Evolutionary conservation across 306 rosid species (phyloP).

Genomic region (Quercus alba): DNA sequence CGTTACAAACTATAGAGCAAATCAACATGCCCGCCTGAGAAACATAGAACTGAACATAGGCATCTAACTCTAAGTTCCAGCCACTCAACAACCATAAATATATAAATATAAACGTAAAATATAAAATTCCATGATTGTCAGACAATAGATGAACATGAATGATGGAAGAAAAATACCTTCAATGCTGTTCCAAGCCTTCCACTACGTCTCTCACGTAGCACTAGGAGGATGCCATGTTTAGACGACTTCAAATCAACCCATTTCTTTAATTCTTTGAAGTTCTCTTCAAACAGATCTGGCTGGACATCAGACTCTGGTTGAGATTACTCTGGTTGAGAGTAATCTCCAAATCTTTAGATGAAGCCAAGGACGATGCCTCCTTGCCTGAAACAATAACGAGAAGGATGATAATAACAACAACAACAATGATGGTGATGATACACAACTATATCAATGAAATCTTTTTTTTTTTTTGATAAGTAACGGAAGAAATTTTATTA

Average conservation of each 20-base stretch:
- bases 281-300: conserved; percentile 68
- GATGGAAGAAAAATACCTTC: conserved; percentile 42
- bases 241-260: conserved; percentile 84
- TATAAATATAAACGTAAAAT: too few relatives aligned
- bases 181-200: conserved; percentile 77
- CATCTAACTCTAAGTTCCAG: neutral
- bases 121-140: neutral
- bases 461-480: too few relatives aligned
- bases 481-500: too few relatives aligned
- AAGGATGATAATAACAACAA: neutral
- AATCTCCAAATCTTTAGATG: conserved; percentile 34
- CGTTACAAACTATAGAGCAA: neutral
- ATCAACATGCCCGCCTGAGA: neutral
- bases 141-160: neutral
- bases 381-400: conserved; percentile 48
- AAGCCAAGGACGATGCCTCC: conserved; percentile 24
- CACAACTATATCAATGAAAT: neutral
- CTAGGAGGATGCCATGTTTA: conserved; percentile 67
- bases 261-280: conserved; percentile 71
- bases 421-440: neutral
- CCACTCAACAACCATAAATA: neutral
- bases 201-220: conserved; percentile 65
- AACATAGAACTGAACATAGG: neutral
- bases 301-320: conserved; percentile 20
- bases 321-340: conserved; percentile 14